Percentiles rank a stretch among this genome's conserved stretches.
These are phyloP conservation scores for Poronia punctata DNA, from an alignment of 495 filamentous ascomycete species.

Conservation along the genomic window DNA sequence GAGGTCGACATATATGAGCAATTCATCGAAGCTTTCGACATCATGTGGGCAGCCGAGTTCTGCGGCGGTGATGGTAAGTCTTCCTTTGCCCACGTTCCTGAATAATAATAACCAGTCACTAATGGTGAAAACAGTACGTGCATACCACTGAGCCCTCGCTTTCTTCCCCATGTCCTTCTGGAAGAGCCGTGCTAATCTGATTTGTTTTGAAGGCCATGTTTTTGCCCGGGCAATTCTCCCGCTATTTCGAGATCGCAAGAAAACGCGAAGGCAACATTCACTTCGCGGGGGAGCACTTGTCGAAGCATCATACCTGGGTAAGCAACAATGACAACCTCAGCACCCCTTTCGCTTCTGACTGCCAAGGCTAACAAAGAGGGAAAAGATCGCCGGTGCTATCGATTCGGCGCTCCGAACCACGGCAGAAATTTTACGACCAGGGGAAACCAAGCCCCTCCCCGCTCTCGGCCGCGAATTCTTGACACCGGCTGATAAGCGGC, in stretches of 20 bases:
- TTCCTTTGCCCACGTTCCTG: too few relatives aligned
- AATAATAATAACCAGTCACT: too few relatives aligned
- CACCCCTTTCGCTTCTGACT: too few relatives aligned
- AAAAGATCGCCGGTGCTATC: constrained; percentile 5
- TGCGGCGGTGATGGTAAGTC: constrained; percentile 8
- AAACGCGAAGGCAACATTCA: constrained; percentile 14
- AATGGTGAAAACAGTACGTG: too few relatives aligned
- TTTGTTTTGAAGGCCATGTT: too few relatives aligned
- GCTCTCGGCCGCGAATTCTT: constrained; percentile 4
- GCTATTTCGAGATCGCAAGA: constrained; percentile 8
- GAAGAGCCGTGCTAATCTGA: too few relatives aligned
- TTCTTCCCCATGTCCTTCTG: too few relatives aligned
- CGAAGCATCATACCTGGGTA: constrained; percentile 15
- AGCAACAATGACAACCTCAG: background rate
- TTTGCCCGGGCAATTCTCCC: constrained; percentile 6
- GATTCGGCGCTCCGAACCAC: constrained; percentile 2
- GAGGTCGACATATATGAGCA: constrained; percentile 13
- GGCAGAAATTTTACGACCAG: background rate
- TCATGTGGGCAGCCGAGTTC: constrained; percentile 8
- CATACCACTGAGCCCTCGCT: too few relatives aligned
- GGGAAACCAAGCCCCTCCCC: background rate
- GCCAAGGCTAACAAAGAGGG: too few relatives aligned
- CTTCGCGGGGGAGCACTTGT: constrained; percentile 16
- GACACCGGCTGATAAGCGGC: constrained; percentile 1
- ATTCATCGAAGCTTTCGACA: constrained; percentile 13